Percentiles rank a stretch among this genome's conserved stretches.
Evolutionary conservation across 108 stramenopile genomes (phyloP).

Genomic region (Pseudonitzschia delicatissima): DNA sequence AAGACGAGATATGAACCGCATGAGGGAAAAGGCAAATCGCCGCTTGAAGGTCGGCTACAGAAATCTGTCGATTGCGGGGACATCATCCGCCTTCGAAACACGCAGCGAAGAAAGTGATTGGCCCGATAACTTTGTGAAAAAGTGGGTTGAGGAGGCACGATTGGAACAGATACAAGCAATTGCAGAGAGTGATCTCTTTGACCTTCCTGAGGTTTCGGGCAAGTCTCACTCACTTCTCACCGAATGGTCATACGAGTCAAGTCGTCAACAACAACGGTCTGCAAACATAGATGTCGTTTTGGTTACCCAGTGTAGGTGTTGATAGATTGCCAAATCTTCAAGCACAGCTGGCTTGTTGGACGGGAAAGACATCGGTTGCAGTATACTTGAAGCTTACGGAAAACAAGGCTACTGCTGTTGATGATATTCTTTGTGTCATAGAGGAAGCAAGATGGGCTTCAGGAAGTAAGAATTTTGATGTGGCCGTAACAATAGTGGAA

Average conservation of each 20-base stretch:
- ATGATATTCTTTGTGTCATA: background rate
- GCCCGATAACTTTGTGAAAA: too few relatives aligned
- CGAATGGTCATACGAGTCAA: too few relatives aligned
- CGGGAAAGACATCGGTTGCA: background rate
- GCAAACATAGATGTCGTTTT: too few relatives aligned
- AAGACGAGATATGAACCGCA: background rate
- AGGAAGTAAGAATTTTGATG: background rate
- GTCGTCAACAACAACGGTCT: too few relatives aligned
- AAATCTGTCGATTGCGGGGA: too few relatives aligned
- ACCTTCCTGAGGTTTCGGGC: too few relatives aligned
- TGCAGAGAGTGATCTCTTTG: too few relatives aligned
- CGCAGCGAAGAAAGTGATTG: too few relatives aligned
- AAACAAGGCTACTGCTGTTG: background rate
- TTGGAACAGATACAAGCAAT: too few relatives aligned
- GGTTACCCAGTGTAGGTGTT: background rate
- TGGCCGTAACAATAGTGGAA: background rate
- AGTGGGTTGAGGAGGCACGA: too few relatives aligned
- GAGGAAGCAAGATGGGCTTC: background rate
- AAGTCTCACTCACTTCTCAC: too few relatives aligned
- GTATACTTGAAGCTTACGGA: background rate
- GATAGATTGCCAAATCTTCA: background rate
- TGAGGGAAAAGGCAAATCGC: background rate
- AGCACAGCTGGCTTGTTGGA: background rate
- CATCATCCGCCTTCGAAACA: too few relatives aligned
- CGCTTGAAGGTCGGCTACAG: background rate